Evolutionary conservation across 1,284 basidiomycete species (phyloP).

Genomic region (Puccinia sorghi): DNA sequence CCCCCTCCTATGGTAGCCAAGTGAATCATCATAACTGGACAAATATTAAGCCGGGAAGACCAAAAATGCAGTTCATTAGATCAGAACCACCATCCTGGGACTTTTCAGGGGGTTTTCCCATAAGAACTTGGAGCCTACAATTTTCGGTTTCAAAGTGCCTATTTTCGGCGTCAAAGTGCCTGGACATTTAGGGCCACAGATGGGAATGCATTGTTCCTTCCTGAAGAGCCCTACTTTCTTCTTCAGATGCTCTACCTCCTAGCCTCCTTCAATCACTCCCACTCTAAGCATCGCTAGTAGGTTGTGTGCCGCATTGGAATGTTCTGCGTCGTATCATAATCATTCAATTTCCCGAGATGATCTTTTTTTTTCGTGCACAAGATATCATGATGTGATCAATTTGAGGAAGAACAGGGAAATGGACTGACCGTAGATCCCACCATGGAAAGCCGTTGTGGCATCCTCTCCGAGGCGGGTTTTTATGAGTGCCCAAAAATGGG

Average conservation of each 20-base stretch:
- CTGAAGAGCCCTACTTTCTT: constrained; percentile 47
- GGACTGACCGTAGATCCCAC: constrained; percentile 65
- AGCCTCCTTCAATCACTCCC: constrained; percentile 76
- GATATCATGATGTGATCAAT: too few relatives aligned
- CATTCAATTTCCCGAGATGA: too few relatives aligned
- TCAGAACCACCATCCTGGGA: background rate
- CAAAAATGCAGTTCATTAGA: background rate
- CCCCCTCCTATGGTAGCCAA: constrained; percentile 26
- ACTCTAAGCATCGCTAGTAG: constrained; percentile 86
- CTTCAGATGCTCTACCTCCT: constrained; percentile 51
- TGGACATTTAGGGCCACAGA: constrained; percentile 49
- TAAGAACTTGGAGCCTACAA: constrained; percentile 39
- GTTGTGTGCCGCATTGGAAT: constrained; percentile 87
- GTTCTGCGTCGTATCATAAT: too few relatives aligned
- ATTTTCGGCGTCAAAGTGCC: constrained; percentile 56
- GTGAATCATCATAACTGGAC: constrained; percentile 33
- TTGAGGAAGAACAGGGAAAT: background rate
- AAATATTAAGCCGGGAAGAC: background rate
- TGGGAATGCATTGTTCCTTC: constrained; percentile 47
- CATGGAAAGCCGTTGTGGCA: constrained; percentile 88
- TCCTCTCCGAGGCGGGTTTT: constrained; percentile 72
- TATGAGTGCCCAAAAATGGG: too few relatives aligned
- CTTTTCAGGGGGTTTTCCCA: background rate
- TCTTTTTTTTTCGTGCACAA: too few relatives aligned
- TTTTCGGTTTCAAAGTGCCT: constrained; percentile 57